Evolutionary conservation across 352 stramenopile genomes (phyloP), one percentile per base, ranked within the genome.

Genomic region (Phytophthora pini): DNA sequence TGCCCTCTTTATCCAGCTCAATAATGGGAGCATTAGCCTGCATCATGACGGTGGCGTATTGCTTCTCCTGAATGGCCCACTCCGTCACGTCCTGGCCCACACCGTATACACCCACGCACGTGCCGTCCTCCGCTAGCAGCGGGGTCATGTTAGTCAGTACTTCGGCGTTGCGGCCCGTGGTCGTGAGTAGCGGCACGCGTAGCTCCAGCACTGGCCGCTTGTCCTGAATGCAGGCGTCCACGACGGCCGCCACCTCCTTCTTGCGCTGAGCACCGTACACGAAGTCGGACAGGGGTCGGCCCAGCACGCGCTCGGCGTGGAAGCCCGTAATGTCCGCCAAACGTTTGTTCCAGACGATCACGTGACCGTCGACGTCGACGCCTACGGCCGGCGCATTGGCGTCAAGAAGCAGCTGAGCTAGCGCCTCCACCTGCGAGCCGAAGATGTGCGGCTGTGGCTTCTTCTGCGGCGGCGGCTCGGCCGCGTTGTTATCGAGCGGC

Each of bases 11-110:
- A 56, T 94, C 83, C n/a, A 92, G 72, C 56, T 89, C 86, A 57
- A 94, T 87, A 34, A 92, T 92, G 3, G 84, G 79, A 45, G 80
- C 77, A 55, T 92, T 92, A 11, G 83, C 83, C 46, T 87, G 79
- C 69, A 89, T 90, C 67, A 94, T 84, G 24, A 93, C 77, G 3
- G 75, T 70, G 3, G 74, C 76, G 41, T 89, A 88, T 61, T 92
- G 79, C 34, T 72, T 68, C 56, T 88, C 76, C 31, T 85, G 74
- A 20, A 84, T 71, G 38, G 68, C 65, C 53, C 71, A 74, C 68
- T 86, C 65, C 45, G 79, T 87, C 46, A 86, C 72, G 41, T 88
- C 79, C 43, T 82, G 68, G 1, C 80, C 77, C 34, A 89, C 82
- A 53, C 77, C 77, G 47, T 84, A 87, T 6, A 84, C 73, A 20